A percentile compares a stretch with the other conserved stretches of the same genome.
phyloP scores from a whole-genome alignment of 140 eudicot genomes.

The Erigeron philadelphicus region DNA sequence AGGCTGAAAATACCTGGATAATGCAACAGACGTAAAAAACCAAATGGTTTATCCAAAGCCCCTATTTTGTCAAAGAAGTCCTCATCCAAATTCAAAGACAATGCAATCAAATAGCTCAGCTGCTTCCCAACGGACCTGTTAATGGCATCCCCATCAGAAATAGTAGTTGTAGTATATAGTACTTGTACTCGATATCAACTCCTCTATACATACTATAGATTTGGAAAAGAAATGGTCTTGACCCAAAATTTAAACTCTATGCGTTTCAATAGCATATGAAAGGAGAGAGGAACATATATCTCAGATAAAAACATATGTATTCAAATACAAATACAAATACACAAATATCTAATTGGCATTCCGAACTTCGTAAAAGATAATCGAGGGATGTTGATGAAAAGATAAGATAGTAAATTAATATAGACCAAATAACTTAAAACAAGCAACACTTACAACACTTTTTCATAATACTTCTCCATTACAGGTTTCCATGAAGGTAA shows the following conservation, averaged over 20 bases:
- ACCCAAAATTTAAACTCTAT: neutral
- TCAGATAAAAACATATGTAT: no score
- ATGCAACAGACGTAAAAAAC: constrained; percentile 32
- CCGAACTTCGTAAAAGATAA: neutral
- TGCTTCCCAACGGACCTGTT: constrained; percentile 50
- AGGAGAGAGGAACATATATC: no score
- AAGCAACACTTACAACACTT: constrained; percentile 45
- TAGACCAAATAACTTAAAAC: neutral
- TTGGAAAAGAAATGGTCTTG: neutral
- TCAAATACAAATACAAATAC: neutral
- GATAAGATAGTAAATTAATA: neutral
- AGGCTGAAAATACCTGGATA: constrained; percentile 54
- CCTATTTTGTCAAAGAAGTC: constrained; percentile 50
- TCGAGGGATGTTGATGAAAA: neutral
- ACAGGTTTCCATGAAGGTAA: constrained; percentile 64
- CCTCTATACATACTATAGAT: no score
- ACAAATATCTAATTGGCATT: neutral
- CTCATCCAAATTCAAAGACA: constrained; percentile 54
- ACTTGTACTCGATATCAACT: no score
- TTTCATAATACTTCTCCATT: constrained; percentile 57
- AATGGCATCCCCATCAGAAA: neutral
- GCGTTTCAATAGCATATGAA: neutral
- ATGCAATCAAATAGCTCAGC: constrained; percentile 20
- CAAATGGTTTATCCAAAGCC: constrained; percentile 29
- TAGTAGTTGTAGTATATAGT: neutral